These are phyloP conservation scores for Tulasnella sp. DNA, from an alignment of 768 basidiomycete species.

Conservation along the genomic window DNA sequence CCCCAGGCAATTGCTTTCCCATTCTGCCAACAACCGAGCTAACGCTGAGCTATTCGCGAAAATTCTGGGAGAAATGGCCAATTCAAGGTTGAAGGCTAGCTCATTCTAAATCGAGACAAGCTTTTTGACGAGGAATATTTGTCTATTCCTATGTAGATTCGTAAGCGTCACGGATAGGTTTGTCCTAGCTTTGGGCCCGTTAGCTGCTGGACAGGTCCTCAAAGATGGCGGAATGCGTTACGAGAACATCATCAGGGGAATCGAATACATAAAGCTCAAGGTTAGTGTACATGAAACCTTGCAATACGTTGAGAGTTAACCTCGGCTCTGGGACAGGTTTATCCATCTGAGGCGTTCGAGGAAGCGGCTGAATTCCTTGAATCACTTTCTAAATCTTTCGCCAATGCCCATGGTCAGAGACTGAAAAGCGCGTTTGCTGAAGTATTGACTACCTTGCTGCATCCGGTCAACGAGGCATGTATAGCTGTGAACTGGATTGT, in stretches of 20 bases:
- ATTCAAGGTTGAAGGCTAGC: constrained; percentile 54
- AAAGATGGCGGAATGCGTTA: constrained; percentile 79
- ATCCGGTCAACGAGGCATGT: constrained; percentile 80
- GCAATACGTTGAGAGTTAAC: background rate
- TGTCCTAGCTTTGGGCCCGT: constrained; percentile 68
- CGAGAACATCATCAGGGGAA: constrained; percentile 77
- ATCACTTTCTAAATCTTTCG: constrained; percentile 74
- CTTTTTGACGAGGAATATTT: background rate
- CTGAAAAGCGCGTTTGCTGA: constrained; percentile 86
- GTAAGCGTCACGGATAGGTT: constrained; percentile 91
- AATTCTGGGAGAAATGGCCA: constrained; percentile 75
- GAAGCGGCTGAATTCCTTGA: constrained; percentile 90
- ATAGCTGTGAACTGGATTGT: background rate
- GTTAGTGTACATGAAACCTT: constrained; percentile 37
- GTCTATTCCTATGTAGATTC: constrained; percentile 56
- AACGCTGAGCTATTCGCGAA: constrained; percentile 81
- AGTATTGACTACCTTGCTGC: constrained; percentile 66
- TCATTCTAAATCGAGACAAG: background rate
- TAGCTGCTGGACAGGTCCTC: constrained; percentile 67
- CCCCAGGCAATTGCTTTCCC: constrained; percentile 49
- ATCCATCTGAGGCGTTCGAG: constrained; percentile 90
- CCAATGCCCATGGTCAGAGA: constrained; percentile 74
- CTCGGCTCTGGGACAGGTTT: constrained; percentile 52
- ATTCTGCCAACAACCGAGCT: constrained; percentile 69
- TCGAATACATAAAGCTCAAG: constrained; percentile 79